Base-by-base conservation (phyloP, 1,139 yeast genomes). In the Diutina catenulata region DNA sequence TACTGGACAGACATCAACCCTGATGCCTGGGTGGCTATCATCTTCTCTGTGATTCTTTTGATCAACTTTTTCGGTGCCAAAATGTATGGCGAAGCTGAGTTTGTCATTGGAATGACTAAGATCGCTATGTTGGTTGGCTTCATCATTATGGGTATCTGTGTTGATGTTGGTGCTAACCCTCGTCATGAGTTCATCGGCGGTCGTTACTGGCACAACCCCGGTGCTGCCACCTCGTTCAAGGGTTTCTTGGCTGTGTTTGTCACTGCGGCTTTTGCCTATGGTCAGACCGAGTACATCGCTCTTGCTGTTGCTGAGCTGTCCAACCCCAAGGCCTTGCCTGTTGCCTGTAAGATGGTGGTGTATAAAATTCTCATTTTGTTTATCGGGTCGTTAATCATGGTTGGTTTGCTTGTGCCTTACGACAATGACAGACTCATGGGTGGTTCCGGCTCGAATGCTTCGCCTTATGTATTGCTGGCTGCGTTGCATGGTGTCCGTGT, bases 141-240 rank as follows among this genome's bases (percentile, higher is more conserved):
- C 45, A 51, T 63, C 32, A 66, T 66, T 31, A 46, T 61, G 25
- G 68, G 68, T 20, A 53, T 62, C 26, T 57, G 62, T 35, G 50
- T 66, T 28, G 59, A 57, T n/a, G 57, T 66, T 45, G 72, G 72
- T 38, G 70, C 55, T 22, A 70, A 70, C n/a, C 62, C 62, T 13
- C 49, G 56, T 21, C 56, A 55, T 4, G 55, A 53, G 3, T 44
- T 45, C 33, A 44, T 47, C 16, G 49, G 49, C 4, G 45, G 42
- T 2, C 53, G 44, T 39, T 78, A 73, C 53, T 79, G 86, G 86
- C 64, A 71, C 42, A 53, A 70, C 40, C 78, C 76, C 9, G 70
- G 74, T 37, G 74, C 80, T 0, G 51, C 52, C 44, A 62, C 65
- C 33, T 47, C 52, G 27, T 64, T 64, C 47, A 36, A 36, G 11